Evolutionary conservation across 805 yeast genomes (phyloP).

Genomic region (Hanseniaspora meyeri): DNA sequence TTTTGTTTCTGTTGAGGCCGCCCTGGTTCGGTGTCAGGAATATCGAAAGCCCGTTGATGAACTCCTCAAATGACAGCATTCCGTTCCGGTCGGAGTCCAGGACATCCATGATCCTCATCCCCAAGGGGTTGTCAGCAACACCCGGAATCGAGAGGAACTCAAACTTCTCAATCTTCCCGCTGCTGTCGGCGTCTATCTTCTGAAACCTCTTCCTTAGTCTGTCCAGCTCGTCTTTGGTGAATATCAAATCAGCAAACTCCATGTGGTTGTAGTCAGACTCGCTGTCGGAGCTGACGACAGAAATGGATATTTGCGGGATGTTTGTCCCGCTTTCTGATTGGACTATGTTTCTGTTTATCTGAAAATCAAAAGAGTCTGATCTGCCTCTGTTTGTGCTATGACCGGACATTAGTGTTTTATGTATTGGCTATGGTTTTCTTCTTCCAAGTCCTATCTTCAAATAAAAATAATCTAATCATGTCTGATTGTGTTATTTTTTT

Average conservation of each 20-base stretch:
- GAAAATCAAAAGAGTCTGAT: not conserved
- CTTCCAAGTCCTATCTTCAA: no score
- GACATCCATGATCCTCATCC: conserved; percentile 79
- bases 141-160: conserved; percentile 93
- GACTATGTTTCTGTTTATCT: not conserved
- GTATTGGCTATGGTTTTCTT: no score
- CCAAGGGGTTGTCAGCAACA: conserved; percentile 78
- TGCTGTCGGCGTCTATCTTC: conserved; percentile 86
- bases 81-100: conserved; percentile 91
- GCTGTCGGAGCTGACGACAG: conserved; percentile 16
- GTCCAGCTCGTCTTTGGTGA: conserved; percentile 83
- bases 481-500: no score
- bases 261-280: conserved; percentile 52
- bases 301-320: not conserved
- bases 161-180: conserved; percentile 80
- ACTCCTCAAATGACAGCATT: conserved; percentile 89
- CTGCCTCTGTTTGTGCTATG: not conserved
- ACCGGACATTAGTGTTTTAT: not conserved
- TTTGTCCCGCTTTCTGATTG: not conserved
- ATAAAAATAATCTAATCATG: no score
- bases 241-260: conserved; percentile 69
- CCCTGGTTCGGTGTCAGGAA: conserved; percentile 70
- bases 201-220: conserved; percentile 82
- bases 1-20: conserved; percentile 38
- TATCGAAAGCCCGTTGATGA: conserved; percentile 72